Conservation (phyloP, 345 rosid genomes). For the rapeseed (Brassica napus) region Da-Ae NC_063438.1:11452501-11453000, state of each 20-base stretch:
- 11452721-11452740: background rate
- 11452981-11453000: background rate
- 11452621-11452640: too few relatives aligned
- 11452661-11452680: background rate
- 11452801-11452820: background rate
- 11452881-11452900: conserved; percentile 27
- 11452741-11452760: background rate
- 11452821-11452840: conserved; percentile 1
- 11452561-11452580: too few relatives aligned
- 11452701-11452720: background rate
- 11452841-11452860: conserved; percentile 35
- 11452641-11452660: background rate
- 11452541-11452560: too few relatives aligned
- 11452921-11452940: conserved; percentile 39
- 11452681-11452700: background rate
- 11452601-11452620: too few relatives aligned
- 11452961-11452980: conserved; percentile 44
- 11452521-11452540: too few relatives aligned
- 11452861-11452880: conserved; percentile 44
- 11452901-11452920: conserved; percentile 34
- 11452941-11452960: conserved; percentile 37
- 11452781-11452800: conserved; percentile 12
- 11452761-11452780: background rate
- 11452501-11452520: too few relatives aligned
- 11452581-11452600: too few relatives aligned